phyloP scores from a whole-genome alignment of 106 monocot species.

The Acorus gramineus region DNA sequence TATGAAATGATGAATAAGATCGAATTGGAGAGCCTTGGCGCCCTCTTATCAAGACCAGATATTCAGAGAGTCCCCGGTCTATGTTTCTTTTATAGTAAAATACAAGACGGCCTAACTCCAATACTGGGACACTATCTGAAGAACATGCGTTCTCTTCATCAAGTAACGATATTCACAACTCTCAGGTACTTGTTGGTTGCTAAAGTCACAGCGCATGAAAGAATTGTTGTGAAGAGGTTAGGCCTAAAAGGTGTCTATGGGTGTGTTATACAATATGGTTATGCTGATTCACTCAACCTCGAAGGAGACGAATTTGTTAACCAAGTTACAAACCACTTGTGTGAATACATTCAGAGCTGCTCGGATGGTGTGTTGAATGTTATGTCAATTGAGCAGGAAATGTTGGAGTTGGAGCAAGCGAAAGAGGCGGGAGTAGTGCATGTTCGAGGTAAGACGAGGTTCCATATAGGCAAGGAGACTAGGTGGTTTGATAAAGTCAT shows the following conservation, averaged over 20 bases:
- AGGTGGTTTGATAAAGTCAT: conserved; percentile 40
- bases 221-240: conserved; percentile 27
- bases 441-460: conserved; percentile 64
- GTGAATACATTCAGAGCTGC: conserved; percentile 20
- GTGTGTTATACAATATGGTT: conserved; percentile 55
- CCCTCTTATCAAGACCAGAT: conserved; percentile 22
- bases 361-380: background rate
- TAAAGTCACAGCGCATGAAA: conserved; percentile 35
- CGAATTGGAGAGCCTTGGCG: conserved; percentile 21
- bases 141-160: conserved; percentile 41
- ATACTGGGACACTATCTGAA: conserved; percentile 52
- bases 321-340: conserved; percentile 24
- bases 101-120: conserved; percentile 52
- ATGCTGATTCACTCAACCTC: conserved; percentile 31
- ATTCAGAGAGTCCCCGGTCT: conserved; percentile 49
- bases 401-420: conserved; percentile 29
- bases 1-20: conserved; percentile 54
- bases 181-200: conserved; percentile 41
- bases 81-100: conserved; percentile 73
- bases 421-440: conserved; percentile 38
- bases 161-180: conserved; percentile 50
- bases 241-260: conserved; percentile 43
- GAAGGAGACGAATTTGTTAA: conserved; percentile 38
- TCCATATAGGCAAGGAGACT: conserved; percentile 26
- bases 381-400: conserved; percentile 20